Conservation (phyloP, 2,329 filamentous ascomycete species). For the Xylariaceae sp. region DNA sequence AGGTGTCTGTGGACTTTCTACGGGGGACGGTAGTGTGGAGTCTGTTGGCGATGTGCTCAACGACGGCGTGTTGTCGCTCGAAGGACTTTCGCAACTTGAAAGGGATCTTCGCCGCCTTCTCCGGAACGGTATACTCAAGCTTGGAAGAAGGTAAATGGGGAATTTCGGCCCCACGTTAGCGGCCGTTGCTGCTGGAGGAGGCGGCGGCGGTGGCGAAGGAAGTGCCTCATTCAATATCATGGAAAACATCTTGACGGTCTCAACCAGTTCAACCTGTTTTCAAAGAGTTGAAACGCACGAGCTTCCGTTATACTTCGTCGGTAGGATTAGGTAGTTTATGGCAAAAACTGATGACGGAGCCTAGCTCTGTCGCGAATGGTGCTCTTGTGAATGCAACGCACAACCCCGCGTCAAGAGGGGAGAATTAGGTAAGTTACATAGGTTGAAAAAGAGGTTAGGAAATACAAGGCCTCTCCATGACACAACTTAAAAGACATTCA, state of each 20-base stretch:
- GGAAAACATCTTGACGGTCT: constrained; percentile 29
- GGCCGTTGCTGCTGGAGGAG: constrained; percentile 12
- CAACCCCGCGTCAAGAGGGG: not conserved
- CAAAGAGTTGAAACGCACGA: not conserved
- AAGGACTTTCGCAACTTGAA: constrained; percentile 32
- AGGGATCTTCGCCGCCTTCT: constrained; percentile 42
- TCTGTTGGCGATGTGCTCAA: constrained; percentile 42
- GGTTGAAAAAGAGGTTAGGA: not conserved
- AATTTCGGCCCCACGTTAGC: constrained; percentile 43
- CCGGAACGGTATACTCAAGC: constrained; percentile 51
- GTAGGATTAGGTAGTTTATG: not conserved
- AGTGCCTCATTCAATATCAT: constrained; percentile 32
- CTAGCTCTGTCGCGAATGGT: not conserved
- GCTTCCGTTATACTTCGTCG: not conserved
- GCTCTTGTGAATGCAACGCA: not conserved
- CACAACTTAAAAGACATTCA: constrained; percentile 3
- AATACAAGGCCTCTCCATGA: not conserved
- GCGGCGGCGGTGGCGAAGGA: constrained; percentile 13
- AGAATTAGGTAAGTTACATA: not conserved
- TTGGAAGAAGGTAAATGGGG: constrained; percentile 56
- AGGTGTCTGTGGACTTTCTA: constrained; percentile 30
- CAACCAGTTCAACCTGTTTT: not conserved
- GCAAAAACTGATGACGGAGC: not conserved
- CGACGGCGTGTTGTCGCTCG: constrained; percentile 36
- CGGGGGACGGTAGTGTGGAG: constrained; percentile 35